Evolutionary conservation across 805 yeast species (phyloP).

Genomic region (Metschnikowia hibisci): DNA sequence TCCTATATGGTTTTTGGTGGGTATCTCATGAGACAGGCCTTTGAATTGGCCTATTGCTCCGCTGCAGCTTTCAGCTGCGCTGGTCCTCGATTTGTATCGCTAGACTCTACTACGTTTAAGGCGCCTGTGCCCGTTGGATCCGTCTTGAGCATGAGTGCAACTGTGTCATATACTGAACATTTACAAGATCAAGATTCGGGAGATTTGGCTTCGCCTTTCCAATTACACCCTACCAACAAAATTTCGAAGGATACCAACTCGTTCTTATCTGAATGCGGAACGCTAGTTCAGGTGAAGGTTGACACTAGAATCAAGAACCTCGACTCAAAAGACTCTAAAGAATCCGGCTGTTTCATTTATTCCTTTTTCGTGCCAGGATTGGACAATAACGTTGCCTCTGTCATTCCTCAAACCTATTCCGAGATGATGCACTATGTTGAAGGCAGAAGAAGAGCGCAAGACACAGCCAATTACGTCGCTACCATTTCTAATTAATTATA

Average conservation of each 20-base stretch:
- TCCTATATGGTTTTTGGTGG: conserved; percentile 96
- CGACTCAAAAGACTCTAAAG: conserved; percentile 55
- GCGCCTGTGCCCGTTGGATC: conserved; percentile 96
- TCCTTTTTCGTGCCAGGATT: conserved; percentile 81
- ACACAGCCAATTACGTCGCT: conserved; percentile 64
- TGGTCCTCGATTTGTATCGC: conserved; percentile 82
- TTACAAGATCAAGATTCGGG: conserved; percentile 40
- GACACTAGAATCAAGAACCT: conserved; percentile 73
- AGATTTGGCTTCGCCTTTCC: conserved; percentile 36
- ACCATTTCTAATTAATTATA: conserved; percentile 22
- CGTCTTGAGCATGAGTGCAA: conserved; percentile 76
- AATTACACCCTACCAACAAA: conserved; percentile 55
- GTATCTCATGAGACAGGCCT: conserved; percentile 83
- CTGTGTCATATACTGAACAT: conserved; percentile 84
- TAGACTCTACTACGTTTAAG: conserved; percentile 87
- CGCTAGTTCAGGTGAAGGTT: conserved; percentile 84
- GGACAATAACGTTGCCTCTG: conserved; percentile 51
- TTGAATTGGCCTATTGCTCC: conserved; percentile 89
- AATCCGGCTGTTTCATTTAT: conserved; percentile 84
- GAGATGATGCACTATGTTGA: conserved; percentile 92
- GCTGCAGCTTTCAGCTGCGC: conserved; percentile 86
- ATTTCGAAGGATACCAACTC: conserved; percentile 50
- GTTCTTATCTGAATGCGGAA: conserved; percentile 72
- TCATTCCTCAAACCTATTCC: conserved; percentile 80
- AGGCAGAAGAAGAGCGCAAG: conserved; percentile 86